Evolutionary conservation across 1,284 basidiomycete species (phyloP).

Genomic region (Cryptococcus deneoformans): DNA sequence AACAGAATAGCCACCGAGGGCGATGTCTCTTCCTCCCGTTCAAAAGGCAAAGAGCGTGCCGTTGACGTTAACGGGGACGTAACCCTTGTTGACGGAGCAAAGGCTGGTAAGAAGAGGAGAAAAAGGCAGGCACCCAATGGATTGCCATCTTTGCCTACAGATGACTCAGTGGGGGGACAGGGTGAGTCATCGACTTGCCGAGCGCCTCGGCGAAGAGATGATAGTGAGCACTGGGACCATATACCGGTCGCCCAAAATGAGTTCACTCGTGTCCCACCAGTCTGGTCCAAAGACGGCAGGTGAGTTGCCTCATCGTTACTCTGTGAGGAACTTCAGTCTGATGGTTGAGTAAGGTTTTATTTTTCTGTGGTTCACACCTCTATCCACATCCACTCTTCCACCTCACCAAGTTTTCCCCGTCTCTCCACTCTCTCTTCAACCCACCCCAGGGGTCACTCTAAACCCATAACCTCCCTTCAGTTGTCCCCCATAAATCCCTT

Average conservation of each 20-base stretch:
- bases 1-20: not conserved
- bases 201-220: not conserved
- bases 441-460: constrained; percentile 51
- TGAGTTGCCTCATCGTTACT: constrained; percentile 50
- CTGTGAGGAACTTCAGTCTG: not conserved
- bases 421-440: constrained; percentile 71
- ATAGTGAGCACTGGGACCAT: constrained; percentile 26
- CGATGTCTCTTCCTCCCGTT: constrained; percentile 3
- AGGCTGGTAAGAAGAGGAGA: constrained; percentile 4
- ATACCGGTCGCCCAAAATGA: constrained; percentile 63
- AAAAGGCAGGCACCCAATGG: not conserved
- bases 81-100: not conserved
- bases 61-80: constrained; percentile 1
- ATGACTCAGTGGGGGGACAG: not conserved
- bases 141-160: not conserved
- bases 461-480: constrained; percentile 68
- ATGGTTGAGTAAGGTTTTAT: constrained; percentile 64
- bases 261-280: constrained; percentile 62
- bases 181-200: not conserved
- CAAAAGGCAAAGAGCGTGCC: constrained; percentile 29
- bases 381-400: constrained; percentile 75
- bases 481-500: constrained; percentile 84
- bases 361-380: constrained; percentile 73
- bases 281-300: constrained; percentile 85
- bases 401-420: constrained; percentile 60